A percentile compares a stretch with the other conserved stretches of the same genome.
Conservation (phyloP, 192 early-diverging fungal species). For the Backusella macrospora region DNA sequence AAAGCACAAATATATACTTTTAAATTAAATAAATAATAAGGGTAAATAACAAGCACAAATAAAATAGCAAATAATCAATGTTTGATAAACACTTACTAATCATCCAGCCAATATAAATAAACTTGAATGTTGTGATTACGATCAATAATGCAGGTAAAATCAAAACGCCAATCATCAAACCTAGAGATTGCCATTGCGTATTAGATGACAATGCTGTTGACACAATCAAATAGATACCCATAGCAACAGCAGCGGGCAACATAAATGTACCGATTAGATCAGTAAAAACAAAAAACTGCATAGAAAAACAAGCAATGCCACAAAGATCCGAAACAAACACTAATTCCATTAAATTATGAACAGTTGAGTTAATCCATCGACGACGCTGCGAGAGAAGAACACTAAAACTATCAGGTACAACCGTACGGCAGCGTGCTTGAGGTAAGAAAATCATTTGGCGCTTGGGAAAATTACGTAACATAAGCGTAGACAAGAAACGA, state of each 20-base stretch:
- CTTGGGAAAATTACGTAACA: constrained; percentile 82
- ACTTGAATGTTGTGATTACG: constrained; percentile 77
- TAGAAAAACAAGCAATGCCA: constrained; percentile 87
- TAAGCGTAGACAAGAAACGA: constrained; percentile 82
- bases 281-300: constrained; percentile 76
- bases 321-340: constrained; percentile 85
- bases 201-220: constrained; percentile 9
- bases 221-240: constrained; percentile 79
- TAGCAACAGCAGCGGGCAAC: constrained; percentile 72
- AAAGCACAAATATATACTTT: constrained; percentile 77
- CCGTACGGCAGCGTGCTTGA: constrained; percentile 79
- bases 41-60: background rate
- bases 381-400: constrained; percentile 90
- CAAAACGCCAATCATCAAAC: constrained; percentile 75
- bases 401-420: constrained; percentile 79
- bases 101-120: constrained; percentile 92
- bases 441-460: constrained; percentile 87
- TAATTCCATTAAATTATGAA: constrained; percentile 87
- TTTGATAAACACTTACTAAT: constrained; percentile 44
- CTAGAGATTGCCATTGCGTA: constrained; percentile 57
- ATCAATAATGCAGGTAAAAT: constrained; percentile 90
- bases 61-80: background rate
- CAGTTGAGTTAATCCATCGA: constrained; percentile 93
- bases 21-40: constrained; percentile 40
- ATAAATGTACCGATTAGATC: constrained; percentile 75